A percentile compares a stretch with the other conserved stretches of the same genome.
These are phyloP conservation scores for Clarireedia paspali DNA, from an alignment of 2,329 filamentous ascomycete genomes.

Conservation along the genomic window DNA sequence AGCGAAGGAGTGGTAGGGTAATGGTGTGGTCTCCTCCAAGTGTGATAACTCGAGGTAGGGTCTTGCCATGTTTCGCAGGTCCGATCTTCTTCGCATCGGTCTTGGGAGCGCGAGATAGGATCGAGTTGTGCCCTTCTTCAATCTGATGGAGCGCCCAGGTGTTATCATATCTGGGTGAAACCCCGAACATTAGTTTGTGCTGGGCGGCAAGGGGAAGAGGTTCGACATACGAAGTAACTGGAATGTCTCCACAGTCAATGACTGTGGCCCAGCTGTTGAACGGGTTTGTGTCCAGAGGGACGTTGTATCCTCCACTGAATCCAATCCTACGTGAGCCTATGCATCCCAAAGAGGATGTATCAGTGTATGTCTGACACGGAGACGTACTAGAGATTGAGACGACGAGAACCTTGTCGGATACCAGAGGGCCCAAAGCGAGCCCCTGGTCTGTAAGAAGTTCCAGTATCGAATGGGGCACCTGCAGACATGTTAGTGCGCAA, in stretches of 20 bases:
- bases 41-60: conserved; percentile 73
- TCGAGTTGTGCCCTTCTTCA: conserved; percentile 72
- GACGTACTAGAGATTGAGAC: conserved; percentile 78
- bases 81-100: conserved; percentile 62
- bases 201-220: neutral
- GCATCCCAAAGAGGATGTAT: conserved; percentile 15
- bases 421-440: conserved; percentile 79
- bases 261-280: conserved; percentile 77
- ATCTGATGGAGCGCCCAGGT: conserved; percentile 75
- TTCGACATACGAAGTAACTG: conserved; percentile 65
- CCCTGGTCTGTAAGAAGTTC: conserved; percentile 76
- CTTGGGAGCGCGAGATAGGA: conserved; percentile 62
- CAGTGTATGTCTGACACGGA: conserved; percentile 16
- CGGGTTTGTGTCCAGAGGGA: conserved; percentile 70
- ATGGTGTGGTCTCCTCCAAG: conserved; percentile 60
- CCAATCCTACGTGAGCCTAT: conserved; percentile 34
- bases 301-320: conserved; percentile 76
- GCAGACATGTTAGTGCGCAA: neutral
- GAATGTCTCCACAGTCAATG: conserved; percentile 77
- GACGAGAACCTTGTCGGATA: conserved; percentile 77
- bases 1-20: conserved; percentile 50
- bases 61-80: conserved; percentile 64
- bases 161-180: conserved; percentile 62
- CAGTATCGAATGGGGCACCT: conserved; percentile 80
- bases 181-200: neutral